Evolutionary conservation across 2,329 filamentous ascomycete genomes (phyloP), one percentile per base, ranked within the genome.

Genomic region (Pseudocercospora vitis): DNA sequence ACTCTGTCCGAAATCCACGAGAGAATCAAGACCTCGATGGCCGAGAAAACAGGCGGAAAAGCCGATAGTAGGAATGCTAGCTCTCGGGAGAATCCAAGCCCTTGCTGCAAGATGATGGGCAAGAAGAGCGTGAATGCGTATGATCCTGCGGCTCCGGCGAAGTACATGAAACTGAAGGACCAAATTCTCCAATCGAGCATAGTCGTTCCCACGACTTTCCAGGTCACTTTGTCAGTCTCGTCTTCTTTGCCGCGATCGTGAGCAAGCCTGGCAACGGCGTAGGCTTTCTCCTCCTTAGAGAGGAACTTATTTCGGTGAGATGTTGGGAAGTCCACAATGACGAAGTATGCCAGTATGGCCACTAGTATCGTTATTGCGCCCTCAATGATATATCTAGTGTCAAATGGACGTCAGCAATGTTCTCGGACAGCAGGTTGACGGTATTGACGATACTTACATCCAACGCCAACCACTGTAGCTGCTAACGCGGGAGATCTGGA

Each of bases 71-170:
- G 88, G 70, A 90, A 87, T 0, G 87, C 76, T 35, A 75, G 74
- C 5, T 78, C 84, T 2, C 84, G 74, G 35, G 71, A 75, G 74
- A 88, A 91, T 11, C 81, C 80, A 76, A 91, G 81, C n/a, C 78
- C 77, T 12, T 71, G 60, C 7, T 65, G 64, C 8, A 94, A 81
- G 62, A 94, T 88, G 65, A 91, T 82, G 8, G 89, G 88, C 4
- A 92, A 73, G 66, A 91, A 91, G 69, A 88, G 91, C 2, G 87
- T 85, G 11, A 92, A 80, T 0, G 87, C 83, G 67, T 92, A 92
- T 2, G 79, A 79, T 46, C 87, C 80, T 11, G 86, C 87, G 1
- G 87, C 55, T 3, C 52, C 55, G 2, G 48, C 48, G n/a, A 55
- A 51, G 39, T 57, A 57, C 48, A 55, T 53, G 42, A 54, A 35